phyloP scores from a whole-genome alignment of 495 filamentous ascomycete genomes.

The Penicillium paradoxum region DNA sequence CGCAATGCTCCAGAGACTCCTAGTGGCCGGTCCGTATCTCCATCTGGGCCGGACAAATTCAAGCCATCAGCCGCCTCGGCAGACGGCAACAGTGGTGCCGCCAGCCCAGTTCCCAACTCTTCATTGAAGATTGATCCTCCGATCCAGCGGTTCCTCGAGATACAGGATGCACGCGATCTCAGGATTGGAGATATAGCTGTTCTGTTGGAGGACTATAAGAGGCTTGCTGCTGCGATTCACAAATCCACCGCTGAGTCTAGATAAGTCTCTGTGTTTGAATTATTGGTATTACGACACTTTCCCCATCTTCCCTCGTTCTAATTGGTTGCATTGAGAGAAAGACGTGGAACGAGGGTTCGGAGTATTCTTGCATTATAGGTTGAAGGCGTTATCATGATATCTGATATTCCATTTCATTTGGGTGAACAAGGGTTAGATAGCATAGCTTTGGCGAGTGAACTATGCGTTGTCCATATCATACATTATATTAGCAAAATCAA shows the following conservation, averaged over 20 bases:
- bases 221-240: conserved; percentile 52
- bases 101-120: conserved; percentile 14
- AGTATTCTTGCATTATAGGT: conserved; percentile 8
- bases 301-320: not conserved
- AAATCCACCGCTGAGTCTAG: conserved; percentile 33
- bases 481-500: conserved; percentile 5
- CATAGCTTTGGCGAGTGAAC: conserved; percentile 9
- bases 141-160: conserved; percentile 74
- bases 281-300: not conserved
- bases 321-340: not conserved
- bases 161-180: conserved; percentile 71
- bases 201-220: conserved; percentile 80
- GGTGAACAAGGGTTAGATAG: conserved; percentile 11
- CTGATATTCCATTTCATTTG: conserved; percentile 11
- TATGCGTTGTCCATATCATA: conserved; percentile 17
- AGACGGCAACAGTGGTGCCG: conserved; percentile 15
- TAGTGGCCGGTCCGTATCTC: conserved; percentile 15
- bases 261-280: not conserved
- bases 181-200: conserved; percentile 76
- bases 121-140: conserved; percentile 59
- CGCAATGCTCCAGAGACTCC: conserved; percentile 45
- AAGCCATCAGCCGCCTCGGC: conserved; percentile 25
- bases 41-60: conserved; percentile 27
- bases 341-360: not conserved
- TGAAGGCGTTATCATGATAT: conserved; percentile 14